phyloP scores from a whole-genome alignment of 805 yeast genomes.

The Wickerhamomyces tratensis region DNA sequence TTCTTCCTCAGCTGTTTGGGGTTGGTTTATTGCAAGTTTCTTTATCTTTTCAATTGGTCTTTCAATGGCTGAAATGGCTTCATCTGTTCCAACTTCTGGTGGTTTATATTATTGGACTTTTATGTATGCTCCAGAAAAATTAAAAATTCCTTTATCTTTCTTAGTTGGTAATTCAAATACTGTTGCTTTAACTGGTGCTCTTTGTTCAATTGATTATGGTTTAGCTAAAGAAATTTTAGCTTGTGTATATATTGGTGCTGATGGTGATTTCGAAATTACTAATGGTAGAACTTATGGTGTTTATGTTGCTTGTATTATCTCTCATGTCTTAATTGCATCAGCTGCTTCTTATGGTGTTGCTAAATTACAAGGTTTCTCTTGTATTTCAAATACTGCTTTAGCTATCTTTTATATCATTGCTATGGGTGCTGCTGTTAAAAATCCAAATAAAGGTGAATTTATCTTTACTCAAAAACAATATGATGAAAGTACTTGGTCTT shows the following conservation, averaged over 20 bases:
- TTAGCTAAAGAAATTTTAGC: slow-evolving; percentile 51
- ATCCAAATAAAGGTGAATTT: slow-evolving; percentile 33
- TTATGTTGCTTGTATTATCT: slow-evolving; percentile 47
- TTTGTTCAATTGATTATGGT: slow-evolving; percentile 64
- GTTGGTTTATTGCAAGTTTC: slow-evolving; percentile 53
- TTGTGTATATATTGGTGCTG: slow-evolving; percentile 42
- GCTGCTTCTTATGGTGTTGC: slow-evolving; percentile 49
- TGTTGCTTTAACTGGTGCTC: slow-evolving; percentile 54
- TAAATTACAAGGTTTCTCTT: slow-evolving; percentile 49
- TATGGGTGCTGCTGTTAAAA: slow-evolving; percentile 46
- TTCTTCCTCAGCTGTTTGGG: slow-evolving; percentile 55
- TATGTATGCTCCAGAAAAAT: slow-evolving; percentile 49
- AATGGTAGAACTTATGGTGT: slow-evolving; percentile 51
- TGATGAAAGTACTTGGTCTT: slow-evolving; percentile 42
- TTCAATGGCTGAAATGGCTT: slow-evolving; percentile 56
- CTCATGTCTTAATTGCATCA: slow-evolving; percentile 44
- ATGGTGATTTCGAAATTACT: slow-evolving; percentile 47
- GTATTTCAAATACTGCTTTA: slow-evolving; percentile 40
- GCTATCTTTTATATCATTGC: slow-evolving; percentile 51
- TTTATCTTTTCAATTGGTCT: slow-evolving; percentile 51
- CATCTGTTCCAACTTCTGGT: slow-evolving; percentile 68
- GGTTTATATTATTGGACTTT: slow-evolving; percentile 65
- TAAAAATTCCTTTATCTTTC: slow-evolving; percentile 45
- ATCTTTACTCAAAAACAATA: slow-evolving; percentile 40
- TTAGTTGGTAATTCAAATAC: slow-evolving; percentile 62